Evolutionary conservation across 441 rosid species (phyloP), one percentile per base, ranked within the genome.

Genomic region (Brassica hybrid): DNA sequence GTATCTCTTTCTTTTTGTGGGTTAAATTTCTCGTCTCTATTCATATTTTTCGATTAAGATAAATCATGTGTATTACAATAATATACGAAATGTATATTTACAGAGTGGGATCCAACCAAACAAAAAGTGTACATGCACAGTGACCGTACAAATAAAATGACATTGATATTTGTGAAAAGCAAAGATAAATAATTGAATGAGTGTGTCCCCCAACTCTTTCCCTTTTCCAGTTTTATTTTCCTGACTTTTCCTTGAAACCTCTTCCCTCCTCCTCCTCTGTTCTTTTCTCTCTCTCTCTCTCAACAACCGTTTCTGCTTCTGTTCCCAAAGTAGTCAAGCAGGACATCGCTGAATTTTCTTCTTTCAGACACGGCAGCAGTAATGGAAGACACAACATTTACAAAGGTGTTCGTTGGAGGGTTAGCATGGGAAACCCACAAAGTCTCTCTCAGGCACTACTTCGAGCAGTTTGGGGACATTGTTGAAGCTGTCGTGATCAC

Each of bases 351-450:
- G 74, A 14, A 69, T 17, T 64, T 79, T 7, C 45, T 1, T 74
- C 54, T 63, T 23, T 50, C 54, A 32, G 43, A 48, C 13, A 13
- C 36, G 21, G 66, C 69, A 21, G 1, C 73, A 75, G 63, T 34
- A 69, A 69, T 75, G 80, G 75, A 82, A 63, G 98, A 93, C 80
- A 93, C 98, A 1, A 93, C 97, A 16, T 87, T 85, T 56, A 90
- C 94, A 19, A 90, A 90, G 67, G 92, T 90, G 69, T 90, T 90
- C 82, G 94, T 90, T 4, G 94, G 94, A 43, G 94, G 94, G 6
- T 74, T 90, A 84, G 94, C 94, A 5, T 90, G 94, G 94, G 94
- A 90, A 72, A 90, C 94, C 5, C 92, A 88, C 76, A 90, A 88
- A 82, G 79, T 85, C 64, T 88, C 94, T 67, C 86, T 90, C 83